Base-by-base conservation (phyloP, 2,329 filamentous ascomycete species). In the Fusarium sp. region DNA sequence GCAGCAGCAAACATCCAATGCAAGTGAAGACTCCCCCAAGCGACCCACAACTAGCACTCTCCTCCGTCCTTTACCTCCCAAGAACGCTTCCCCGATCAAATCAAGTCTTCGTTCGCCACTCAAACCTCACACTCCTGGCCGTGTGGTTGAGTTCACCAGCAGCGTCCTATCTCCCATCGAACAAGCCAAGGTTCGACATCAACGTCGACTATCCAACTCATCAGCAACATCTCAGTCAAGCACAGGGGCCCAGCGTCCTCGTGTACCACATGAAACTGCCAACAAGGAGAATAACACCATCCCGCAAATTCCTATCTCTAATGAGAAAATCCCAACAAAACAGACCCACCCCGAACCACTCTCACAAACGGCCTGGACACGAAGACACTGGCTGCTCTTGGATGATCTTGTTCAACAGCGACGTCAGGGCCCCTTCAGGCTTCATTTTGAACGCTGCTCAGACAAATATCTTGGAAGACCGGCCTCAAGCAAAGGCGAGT, bases 121-220 rank as follows among this genome's bases (percentile, higher is more conserved):
- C 23, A 90, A 90, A 74, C 85, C 86, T 7, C 88, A 85, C 68
- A 89, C 87, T 5, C 87, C 87, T 2, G 88, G 88, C 9, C 85
- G 87, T 1, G 86, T 90, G 2, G 88, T 90, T 19, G 87, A 88
- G 63, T 90, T 90, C 70, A 86, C 85, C 1, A 86, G 84, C 78
- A 86, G 82, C 76, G 84, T 84, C 3, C 78, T 86, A 11, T 86
- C 85, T 7, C 85, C 86, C 3, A 73, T 82, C 3, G 82, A 83
- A 15, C 84, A 86, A 69, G 82, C 81, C 6, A 73, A 72, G 54
- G 74, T 70, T 31, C 79, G 80, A n/a, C 77, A 79, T 19, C 76
- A 80, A 58, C 79, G 77, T 35, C 77, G 73, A 21, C 66, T 76
- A 19, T 79, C 78, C 48, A 78, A 77, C 31, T 74, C 74, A 7